Conservation (phyloP, 257 asterid genomes). For the Solanum ossicruentum region DNA sequence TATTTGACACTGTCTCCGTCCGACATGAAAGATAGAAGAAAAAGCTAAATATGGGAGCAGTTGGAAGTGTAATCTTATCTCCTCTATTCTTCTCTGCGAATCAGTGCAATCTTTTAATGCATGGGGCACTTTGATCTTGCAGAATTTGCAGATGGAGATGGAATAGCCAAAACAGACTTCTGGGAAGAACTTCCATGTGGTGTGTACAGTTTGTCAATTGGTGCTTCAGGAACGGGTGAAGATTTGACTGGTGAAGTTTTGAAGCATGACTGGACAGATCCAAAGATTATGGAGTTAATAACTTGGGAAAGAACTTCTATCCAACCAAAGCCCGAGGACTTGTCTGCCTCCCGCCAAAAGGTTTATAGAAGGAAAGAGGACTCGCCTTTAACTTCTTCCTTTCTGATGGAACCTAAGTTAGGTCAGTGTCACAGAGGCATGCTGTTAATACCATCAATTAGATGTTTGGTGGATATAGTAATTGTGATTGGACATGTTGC, state of each 20-base stretch:
- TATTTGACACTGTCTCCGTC: background rate
- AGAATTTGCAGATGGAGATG: slow-evolving; percentile 35
- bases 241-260: slow-evolving; percentile 32
- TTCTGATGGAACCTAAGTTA: slow-evolving; percentile 8
- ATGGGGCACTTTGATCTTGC: background rate
- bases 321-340: slow-evolving; percentile 42
- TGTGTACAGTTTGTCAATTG: slow-evolving; percentile 54
- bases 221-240: slow-evolving; percentile 17
- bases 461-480: background rate
- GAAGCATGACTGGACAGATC: slow-evolving; percentile 67
- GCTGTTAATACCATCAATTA: background rate
- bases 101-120: background rate
- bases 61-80: background rate
- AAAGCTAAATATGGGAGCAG: background rate
- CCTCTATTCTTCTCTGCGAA: background rate
- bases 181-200: slow-evolving; percentile 99
- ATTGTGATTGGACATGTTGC: background rate
- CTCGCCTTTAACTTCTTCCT: slow-evolving; percentile 10
- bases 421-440: slow-evolving; percentile 23
- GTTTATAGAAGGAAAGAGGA: slow-evolving; percentile 12
- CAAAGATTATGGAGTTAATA: slow-evolving; percentile 53
- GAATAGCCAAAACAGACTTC: slow-evolving; percentile 28
- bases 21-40: background rate
- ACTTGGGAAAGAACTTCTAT: slow-evolving; percentile 71
- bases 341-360: slow-evolving; percentile 7